A percentile compares a stretch with the other conserved stretches of the same genome.
Evolutionary conservation across 345 rosid species (phyloP).

Genomic region (Noccaea caerulescens): DNA sequence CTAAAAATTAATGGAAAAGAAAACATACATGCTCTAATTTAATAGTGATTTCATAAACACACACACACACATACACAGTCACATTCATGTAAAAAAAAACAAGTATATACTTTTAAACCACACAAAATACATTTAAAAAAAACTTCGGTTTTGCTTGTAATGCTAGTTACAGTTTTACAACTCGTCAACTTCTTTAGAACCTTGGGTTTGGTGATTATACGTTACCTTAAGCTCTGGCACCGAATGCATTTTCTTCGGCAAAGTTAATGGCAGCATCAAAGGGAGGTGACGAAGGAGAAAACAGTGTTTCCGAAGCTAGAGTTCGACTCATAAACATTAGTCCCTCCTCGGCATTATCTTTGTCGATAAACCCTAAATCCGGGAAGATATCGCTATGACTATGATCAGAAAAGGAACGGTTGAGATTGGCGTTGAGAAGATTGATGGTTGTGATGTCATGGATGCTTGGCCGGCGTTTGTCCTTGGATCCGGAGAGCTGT

Average conservation of each 20-base stretch:
- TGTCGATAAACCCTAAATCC: conserved; percentile 34
- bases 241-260: conserved; percentile 16
- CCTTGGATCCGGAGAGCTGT: conserved; percentile 81
- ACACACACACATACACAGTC: conserved; percentile 30
- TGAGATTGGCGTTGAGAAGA: conserved; percentile 51
- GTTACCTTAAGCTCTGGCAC: conserved; percentile 28
- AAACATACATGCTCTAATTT: conserved; percentile 5
- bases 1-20: not conserved
- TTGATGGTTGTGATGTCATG: conserved; percentile 83
- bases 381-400: conserved; percentile 37
- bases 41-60: conserved; percentile 18
- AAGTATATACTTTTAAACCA: conserved; percentile 10
- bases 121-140: not conserved
- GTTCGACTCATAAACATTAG: conserved; percentile 19
- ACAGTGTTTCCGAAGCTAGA: conserved; percentile 26
- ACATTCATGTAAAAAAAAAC: conserved; percentile 13
- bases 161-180: conserved; percentile 31
- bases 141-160: conserved; percentile 23
- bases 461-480: conserved; percentile 91
- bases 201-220: conserved; percentile 12
- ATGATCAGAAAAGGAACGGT: conserved; percentile 47
- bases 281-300: conserved; percentile 33
- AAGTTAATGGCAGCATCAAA: conserved; percentile 35
- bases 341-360: conserved; percentile 34
- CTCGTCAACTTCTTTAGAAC: conserved; percentile 22